A percentile compares a stretch with the other conserved stretches of the same genome.
Conservation (phyloP, 2,329 filamentous ascomycete species). For the Neofusicoccum kwambonambiense region DNA sequence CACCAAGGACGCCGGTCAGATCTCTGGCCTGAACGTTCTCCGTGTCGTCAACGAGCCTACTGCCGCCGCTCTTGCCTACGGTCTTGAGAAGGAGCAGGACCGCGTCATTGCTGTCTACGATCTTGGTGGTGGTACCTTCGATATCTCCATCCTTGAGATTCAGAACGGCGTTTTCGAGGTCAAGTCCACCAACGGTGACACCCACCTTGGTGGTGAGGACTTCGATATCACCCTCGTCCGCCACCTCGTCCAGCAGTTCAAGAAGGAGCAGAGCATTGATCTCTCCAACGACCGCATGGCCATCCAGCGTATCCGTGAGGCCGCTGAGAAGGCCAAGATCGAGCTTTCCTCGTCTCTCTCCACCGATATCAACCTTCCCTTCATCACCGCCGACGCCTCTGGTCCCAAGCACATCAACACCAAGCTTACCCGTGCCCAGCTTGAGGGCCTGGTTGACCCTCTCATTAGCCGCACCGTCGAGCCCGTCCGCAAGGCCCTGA, state of each 20-base stretch:
- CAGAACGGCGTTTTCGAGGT: conserved; percentile 98
- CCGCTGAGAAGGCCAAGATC: conserved; percentile 99
- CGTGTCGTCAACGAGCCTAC: conserved; percentile 98
- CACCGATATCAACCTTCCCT: conserved; percentile 97
- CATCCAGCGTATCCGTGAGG: conserved; percentile 98
- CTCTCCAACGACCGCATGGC: conserved; percentile 93
- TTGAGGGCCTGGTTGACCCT: conserved; percentile 89
- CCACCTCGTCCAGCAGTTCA: conserved; percentile 91
- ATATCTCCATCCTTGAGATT: conserved; percentile 97
- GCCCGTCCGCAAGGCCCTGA: conserved; percentile 92
- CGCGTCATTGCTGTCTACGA: conserved; percentile 92
- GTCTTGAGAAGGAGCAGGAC: conserved; percentile 91
- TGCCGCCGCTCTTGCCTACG: conserved; percentile 91
- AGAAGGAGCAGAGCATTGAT: conserved; percentile 91
- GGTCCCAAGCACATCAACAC: conserved; percentile 98
- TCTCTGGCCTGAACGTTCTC: conserved; percentile 91
- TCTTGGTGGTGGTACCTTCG: conserved; percentile 97
- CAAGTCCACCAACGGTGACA: conserved; percentile 99
- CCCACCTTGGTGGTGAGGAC: conserved; percentile 96
- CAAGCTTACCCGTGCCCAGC: conserved; percentile 88
- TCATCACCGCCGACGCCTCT: conserved; percentile 94
- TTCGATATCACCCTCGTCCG: conserved; percentile 95
- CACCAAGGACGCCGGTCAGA: conserved; percentile 97
- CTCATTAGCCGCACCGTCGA: conserved; percentile 84
- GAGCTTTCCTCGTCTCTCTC: conserved; percentile 92